These are phyloP conservation scores for Amauroascus niger DNA, from an alignment of 2,329 filamentous ascomycete genomes.

Conservation along the genomic window DNA sequence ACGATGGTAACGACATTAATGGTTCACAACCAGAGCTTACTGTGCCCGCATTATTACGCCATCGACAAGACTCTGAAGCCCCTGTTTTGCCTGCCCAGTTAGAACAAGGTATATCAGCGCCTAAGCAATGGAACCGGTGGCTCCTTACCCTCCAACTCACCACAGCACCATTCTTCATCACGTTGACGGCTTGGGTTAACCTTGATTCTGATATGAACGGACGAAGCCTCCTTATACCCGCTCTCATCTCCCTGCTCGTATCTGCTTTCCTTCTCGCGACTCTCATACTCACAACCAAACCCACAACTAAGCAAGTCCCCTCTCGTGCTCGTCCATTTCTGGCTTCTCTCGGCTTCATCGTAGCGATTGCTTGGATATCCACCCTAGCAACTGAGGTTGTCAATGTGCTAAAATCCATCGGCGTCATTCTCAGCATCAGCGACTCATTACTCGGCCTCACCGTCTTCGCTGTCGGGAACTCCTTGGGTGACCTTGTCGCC, in stretches of 20 bases:
- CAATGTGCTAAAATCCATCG: constrained; percentile 82
- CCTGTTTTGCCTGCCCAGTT: constrained; percentile 29
- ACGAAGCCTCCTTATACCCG: constrained; percentile 46
- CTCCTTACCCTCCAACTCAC: constrained; percentile 76
- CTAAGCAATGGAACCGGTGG: constrained; percentile 78
- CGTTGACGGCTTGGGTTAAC: constrained; percentile 55
- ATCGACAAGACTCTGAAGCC: constrained; percentile 32
- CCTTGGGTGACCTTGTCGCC: constrained; percentile 83
- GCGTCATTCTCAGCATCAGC: constrained; percentile 83
- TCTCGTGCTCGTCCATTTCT: constrained; percentile 67
- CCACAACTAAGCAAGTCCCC: constrained; percentile 48
- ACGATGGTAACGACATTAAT: constrained; percentile 16
- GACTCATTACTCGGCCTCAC: constrained; percentile 92
- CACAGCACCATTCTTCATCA: constrained; percentile 73
- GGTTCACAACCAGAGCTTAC: not conserved
- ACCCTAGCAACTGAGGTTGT: constrained; percentile 94
- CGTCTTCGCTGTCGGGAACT: constrained; percentile 93
- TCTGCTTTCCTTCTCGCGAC: constrained; percentile 59
- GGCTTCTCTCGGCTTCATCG: constrained; percentile 81
- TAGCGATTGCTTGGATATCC: constrained; percentile 91
- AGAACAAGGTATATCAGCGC: constrained; percentile 21
- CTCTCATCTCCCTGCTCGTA: constrained; percentile 55
- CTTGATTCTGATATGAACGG: constrained; percentile 49
- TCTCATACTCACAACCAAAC: constrained; percentile 52
- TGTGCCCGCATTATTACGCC: not conserved